Base-by-base conservation (phyloP, 192 early-diverging fungal species). In the Phlyctochytrium planicorne region DNA sequence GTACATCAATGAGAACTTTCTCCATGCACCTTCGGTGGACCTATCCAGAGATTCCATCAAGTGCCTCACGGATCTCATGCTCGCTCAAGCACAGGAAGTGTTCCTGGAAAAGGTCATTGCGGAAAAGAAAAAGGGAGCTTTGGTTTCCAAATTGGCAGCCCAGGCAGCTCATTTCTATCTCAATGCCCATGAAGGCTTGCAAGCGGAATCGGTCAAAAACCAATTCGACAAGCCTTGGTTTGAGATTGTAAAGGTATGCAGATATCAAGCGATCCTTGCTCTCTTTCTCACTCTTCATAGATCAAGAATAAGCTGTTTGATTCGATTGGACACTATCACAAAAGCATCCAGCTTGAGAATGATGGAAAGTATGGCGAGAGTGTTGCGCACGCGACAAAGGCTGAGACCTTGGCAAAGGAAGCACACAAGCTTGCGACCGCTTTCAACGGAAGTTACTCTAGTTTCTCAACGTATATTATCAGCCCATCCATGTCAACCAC, bases 1-100 rank as follows among this genome's bases (percentile, higher is more conserved):
- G 36, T 98, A 91, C 73, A 97, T 99, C 79, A 97, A 93, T 77
- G 94, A 99, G 66, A 99, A 96, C 78, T 99, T 99, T 75, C 77
- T 97, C 60, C 97, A 99, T 69, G 93, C 97, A 25, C 97, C 97
- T 0, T 94, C 93, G 4, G 80, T 88, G 1, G 97, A 99, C 76
- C 73, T 99, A 52, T 91, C 93, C 63, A 82, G 92, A 31, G 94
- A 97, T 52, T 91, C 92, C 1, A 89, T 97, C 60, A 94, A 93
- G 61, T 80, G 91, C 55, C 74, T 99, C 17, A 82, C 82, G 24
- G 84, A 91, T 33, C 78, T 95, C 57, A 96, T 96, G 94, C 78
- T 98, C 35, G 92, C 91, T 0, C 95, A 97, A 77, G 94, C 94
- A 0, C 97, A 99, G 66, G 97, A 99, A 74, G 89, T 90, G 67